Evolutionary conservation across 2,329 filamentous ascomycete genomes (phyloP).

Genomic region (Colletotrichum gloeosporioides): DNA sequence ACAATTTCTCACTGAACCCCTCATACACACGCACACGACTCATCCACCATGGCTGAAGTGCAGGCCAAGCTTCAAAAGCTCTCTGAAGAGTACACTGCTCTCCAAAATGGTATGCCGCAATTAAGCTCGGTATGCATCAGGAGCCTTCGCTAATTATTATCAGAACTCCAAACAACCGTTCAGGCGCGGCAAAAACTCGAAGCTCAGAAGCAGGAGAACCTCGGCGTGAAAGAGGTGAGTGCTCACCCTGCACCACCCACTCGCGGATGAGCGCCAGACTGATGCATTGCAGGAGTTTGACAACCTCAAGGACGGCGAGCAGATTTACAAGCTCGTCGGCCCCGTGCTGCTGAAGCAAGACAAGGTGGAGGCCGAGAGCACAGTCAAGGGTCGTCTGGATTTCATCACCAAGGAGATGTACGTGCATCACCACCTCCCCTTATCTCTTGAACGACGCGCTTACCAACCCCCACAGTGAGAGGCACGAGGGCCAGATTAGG

Average conservation of each 20-base stretch:
- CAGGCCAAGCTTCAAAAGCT: slow-evolving; percentile 82
- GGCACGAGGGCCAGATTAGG: slow-evolving; percentile 58
- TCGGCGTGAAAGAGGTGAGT: slow-evolving; percentile 79
- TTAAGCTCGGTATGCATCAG: not conserved
- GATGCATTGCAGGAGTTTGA: slow-evolving; percentile 73
- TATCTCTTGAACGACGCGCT: not conserved
- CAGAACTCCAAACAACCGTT: slow-evolving; percentile 81
- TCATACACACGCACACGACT: not conserved
- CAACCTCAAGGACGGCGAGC: slow-evolving; percentile 78
- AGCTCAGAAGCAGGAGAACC: slow-evolving; percentile 92
- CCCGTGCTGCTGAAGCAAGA: slow-evolving; percentile 96
- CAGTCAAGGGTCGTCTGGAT: slow-evolving; percentile 87
- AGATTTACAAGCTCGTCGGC: slow-evolving; percentile 95
- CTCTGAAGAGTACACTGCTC: slow-evolving; percentile 84
- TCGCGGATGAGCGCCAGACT: not conserved
- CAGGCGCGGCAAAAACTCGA: slow-evolving; percentile 89
- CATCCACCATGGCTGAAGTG: slow-evolving; percentile 66
- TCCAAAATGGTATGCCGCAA: slow-evolving; percentile 70
- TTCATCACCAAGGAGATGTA: slow-evolving; percentile 96
- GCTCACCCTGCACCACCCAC: too few relatives aligned
- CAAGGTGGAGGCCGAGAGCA: slow-evolving; percentile 85
- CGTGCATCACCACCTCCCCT: slow-evolving; percentile 34
- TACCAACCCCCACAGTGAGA: slow-evolving; percentile 28
- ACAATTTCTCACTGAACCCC: slow-evolving; percentile 7
- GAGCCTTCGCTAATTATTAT: not conserved